These are phyloP conservation scores for Glomus cerebriforme DNA, from an alignment of 192 early-diverging fungal genomes.

Conservation along the genomic window DNA sequence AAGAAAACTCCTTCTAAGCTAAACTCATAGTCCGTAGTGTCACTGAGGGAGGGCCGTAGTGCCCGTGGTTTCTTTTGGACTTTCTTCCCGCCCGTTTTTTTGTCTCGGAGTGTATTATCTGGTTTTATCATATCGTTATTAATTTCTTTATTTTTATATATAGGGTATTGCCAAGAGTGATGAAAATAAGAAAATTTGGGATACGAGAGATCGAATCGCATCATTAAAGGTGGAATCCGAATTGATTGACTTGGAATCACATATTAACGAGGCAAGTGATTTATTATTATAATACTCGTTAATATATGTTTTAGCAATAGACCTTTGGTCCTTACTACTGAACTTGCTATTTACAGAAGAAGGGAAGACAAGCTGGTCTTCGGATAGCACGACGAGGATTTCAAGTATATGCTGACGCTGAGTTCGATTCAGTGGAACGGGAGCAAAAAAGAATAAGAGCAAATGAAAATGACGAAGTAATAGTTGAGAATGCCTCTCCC, in stretches of 20 bases:
- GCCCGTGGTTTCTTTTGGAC: constrained; percentile 30
- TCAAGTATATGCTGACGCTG: constrained; percentile 31
- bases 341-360: constrained; percentile 29
- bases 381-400: constrained; percentile 32
- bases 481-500: too few species aligned
- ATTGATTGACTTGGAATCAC: background rate
- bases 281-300: too few species aligned
- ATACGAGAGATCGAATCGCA: background rate
- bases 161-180: background rate
- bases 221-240: background rate
- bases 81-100: constrained; percentile 24
- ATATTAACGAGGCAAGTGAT: background rate
- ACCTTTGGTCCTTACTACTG: constrained; percentile 5
- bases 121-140: too few species aligned
- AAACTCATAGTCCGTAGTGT: constrained; percentile 1
- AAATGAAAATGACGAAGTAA: background rate
- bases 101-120: too few species aligned
- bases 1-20: constrained; percentile 25
- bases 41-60: background rate
- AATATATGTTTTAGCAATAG: too few species aligned
- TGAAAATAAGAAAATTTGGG: background rate
- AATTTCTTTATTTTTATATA: background rate
- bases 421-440: constrained; percentile 33
- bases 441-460: constrained; percentile 25
- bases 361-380: constrained; percentile 27